Evolutionary conservation across 1,139 yeast species (phyloP), one percentile per base, ranked within the genome.

Genomic region (Yamadazyma triangularis): DNA sequence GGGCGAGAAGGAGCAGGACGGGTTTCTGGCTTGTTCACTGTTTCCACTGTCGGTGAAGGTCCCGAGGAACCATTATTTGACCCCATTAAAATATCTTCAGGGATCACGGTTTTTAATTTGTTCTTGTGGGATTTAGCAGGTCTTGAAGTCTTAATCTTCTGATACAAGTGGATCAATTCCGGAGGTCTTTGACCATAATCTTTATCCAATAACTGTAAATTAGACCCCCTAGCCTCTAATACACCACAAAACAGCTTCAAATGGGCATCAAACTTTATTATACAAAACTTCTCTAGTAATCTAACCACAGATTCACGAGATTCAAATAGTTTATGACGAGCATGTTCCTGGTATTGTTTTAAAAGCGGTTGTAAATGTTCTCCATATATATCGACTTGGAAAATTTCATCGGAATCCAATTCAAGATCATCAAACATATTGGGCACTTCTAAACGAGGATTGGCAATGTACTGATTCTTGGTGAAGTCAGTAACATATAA

Each of bases 401-500:
- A 22, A 4, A 26, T 9, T 8, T 28, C 32, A 20, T n/a, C 13
- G 6, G 10, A 13, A 4, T 12, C n/a, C 9, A 27, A 19, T 13
- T n/a, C 27, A n/a, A 15, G 23, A 23, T 21, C 29, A 9, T 14
- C 13, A 3, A 14, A 7, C 11, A 8, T 9, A 12, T 23, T 7
- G 4, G 26, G 13, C 9, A 16, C 15, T 19, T 20, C n/a, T n/a
- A 13, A 9, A 11, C 8, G 13, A n/a, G 12, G 14, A 28, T 27
- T 14, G 4, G 22, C 8, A 24, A 40, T 23, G 11, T 26, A 12
- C 4, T 28, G 25, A 28, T 48, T 48, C 2, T 29, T n/a, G 8
- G 58, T 44, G 28, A 52, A 53, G 30, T 53, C 58, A 2, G 56
- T 49, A 2, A 48, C 47, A 23, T 34, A 41, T 10, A 49, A 16